phyloP scores from a whole-genome alignment of 2,329 filamentous ascomycete genomes.

The Ophiostoma sp. region DNA sequence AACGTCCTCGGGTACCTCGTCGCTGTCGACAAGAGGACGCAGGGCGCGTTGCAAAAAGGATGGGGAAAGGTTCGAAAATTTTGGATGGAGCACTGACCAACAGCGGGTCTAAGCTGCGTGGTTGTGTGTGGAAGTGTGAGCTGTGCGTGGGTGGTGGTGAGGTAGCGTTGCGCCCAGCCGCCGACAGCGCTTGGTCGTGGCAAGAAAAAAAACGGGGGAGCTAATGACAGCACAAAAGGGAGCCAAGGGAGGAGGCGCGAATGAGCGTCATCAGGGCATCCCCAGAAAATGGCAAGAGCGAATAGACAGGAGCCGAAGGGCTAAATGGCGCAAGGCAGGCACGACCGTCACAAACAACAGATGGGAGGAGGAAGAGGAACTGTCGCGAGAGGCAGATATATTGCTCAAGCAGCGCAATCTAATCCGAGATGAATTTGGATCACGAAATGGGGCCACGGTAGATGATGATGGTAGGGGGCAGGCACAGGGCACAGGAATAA shows the following conservation, averaged over 20 bases:
- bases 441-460: background rate
- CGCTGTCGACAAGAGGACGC: background rate
- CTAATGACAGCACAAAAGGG: background rate
- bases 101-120: slow-evolving; percentile 3
- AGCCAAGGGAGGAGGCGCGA: slow-evolving; percentile 18
- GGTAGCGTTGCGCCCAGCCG: background rate
- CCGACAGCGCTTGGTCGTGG: slow-evolving; percentile 18
- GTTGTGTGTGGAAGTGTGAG: background rate
- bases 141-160: background rate
- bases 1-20: background rate
- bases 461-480: background rate
- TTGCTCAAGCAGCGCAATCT: background rate
- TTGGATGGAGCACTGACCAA: slow-evolving; percentile 17
- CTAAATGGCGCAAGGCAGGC: background rate
- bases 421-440: background rate
- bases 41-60: background rate
- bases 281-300: background rate
- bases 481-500: background rate
- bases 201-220: background rate
- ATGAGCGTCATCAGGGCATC: background rate
- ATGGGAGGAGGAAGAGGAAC: background rate
- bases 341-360: background rate
- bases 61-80: slow-evolving; percentile 15
- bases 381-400: background rate
- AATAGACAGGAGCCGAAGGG: background rate